Percentiles rank a stretch among this genome's conserved stretches.
These are phyloP conservation scores for Thalassiosira pacifica DNA, from an alignment of 352 stramenopile species.

Conservation along the genomic window DNA sequence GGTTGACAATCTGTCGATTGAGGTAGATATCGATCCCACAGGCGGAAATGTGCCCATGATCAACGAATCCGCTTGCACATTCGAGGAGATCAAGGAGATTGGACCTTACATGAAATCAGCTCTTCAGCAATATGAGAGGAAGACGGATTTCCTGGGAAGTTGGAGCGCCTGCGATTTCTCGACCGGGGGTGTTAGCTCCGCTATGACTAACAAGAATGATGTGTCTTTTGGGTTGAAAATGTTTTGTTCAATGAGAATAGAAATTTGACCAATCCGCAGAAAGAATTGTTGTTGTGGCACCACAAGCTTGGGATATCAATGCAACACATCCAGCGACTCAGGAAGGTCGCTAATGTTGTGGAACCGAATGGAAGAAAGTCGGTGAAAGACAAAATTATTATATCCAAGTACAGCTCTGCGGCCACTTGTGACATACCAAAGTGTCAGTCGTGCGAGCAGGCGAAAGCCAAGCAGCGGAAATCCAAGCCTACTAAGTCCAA, in stretches of 20 bases:
- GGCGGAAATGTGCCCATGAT: neutral
- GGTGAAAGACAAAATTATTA: neutral
- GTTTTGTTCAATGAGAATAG: too few species aligned
- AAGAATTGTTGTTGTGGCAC: slow-evolving; percentile 56
- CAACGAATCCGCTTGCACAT: too few species aligned
- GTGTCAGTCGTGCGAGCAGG: slow-evolving; percentile 13
- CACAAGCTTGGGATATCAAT: slow-evolving; percentile 35
- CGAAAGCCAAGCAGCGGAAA: neutral
- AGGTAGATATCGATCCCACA: neutral
- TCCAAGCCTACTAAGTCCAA: neutral
- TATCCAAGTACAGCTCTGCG: neutral
- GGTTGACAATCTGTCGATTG: too few species aligned
- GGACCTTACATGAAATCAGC: too few species aligned
- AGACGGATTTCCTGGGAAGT: too few species aligned
- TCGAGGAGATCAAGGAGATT: too few species aligned
- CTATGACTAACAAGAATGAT: too few species aligned
- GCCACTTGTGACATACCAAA: neutral
- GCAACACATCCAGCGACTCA: slow-evolving; percentile 32
- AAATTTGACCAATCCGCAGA: too few species aligned
- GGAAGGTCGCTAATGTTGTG: slow-evolving; percentile 1
- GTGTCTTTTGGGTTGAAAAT: too few species aligned
- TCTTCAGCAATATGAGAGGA: too few species aligned
- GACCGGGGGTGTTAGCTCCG: too few species aligned
- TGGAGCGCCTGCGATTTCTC: too few species aligned
- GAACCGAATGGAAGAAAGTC: neutral